A percentile compares a stretch with the other conserved stretches of the same genome.
phyloP scores from a whole-genome alignment of 2,329 filamentous ascomycete genomes.

The Microcera coccophila region DNA sequence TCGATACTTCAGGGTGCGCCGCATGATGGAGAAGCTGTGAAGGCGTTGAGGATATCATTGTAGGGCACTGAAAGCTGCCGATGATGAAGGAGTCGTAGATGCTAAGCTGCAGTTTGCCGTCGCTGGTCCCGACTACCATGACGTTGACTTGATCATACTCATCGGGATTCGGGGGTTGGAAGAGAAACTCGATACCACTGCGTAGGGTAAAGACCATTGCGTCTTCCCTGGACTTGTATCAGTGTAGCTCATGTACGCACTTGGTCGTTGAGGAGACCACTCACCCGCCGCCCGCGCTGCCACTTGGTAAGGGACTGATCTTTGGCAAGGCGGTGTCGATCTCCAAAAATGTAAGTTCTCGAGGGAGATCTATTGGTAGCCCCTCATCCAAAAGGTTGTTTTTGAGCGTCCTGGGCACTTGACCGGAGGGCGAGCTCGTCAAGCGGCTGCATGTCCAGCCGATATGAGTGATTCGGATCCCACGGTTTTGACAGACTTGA shows the following conservation, averaged over 20 bases:
- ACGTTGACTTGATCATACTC: slow-evolving; percentile 75
- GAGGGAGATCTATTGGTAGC: slow-evolving; percentile 55
- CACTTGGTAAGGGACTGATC: slow-evolving; percentile 63
- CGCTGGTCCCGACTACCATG: slow-evolving; percentile 68
- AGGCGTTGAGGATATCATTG: slow-evolving; percentile 23
- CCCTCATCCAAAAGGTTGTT: slow-evolving; percentile 13
- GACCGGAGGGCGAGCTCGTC: slow-evolving; percentile 27
- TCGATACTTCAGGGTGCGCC: slow-evolving; percentile 70
- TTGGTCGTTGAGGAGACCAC: slow-evolving; percentile 23
- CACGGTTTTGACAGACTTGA: slow-evolving; percentile 43
- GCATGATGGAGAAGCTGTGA: slow-evolving; percentile 55
- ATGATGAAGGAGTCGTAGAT: slow-evolving; percentile 85
- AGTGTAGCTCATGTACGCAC: neutral
- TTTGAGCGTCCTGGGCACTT: slow-evolving; percentile 7
- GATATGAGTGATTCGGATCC: slow-evolving; percentile 47
- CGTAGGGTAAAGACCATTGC: slow-evolving; percentile 65
- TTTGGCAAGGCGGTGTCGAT: slow-evolving; percentile 73
- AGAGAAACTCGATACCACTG: slow-evolving; percentile 65
- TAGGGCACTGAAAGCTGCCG: slow-evolving; percentile 57
- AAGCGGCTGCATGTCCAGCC: slow-evolving; percentile 49
- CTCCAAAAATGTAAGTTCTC: slow-evolving; percentile 70
- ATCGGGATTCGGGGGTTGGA: slow-evolving; percentile 57
- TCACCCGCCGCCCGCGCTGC: slow-evolving; percentile 60
- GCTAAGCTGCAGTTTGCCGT: slow-evolving; percentile 69
- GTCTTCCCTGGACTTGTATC: slow-evolving; percentile 40